These are phyloP conservation scores for Fusarium sarcochroum DNA, from an alignment of 2,329 filamentous ascomycete genomes.

Conservation along the genomic window DNA sequence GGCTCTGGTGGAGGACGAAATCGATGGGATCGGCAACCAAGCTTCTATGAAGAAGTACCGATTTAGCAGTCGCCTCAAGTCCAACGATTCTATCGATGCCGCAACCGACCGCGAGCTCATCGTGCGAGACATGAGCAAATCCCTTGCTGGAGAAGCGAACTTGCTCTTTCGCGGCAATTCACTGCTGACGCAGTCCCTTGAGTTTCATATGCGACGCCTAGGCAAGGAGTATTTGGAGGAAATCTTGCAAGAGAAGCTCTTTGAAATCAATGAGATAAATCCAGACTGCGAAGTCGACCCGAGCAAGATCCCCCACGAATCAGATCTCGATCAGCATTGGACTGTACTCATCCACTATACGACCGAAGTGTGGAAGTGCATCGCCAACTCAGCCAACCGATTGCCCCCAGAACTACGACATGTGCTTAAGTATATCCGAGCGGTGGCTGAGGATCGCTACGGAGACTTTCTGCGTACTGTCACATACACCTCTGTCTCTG, in stretches of 20 bases:
- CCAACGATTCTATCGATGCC: constrained; percentile 76
- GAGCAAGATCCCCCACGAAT: constrained; percentile 73
- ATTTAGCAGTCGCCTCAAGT: constrained; percentile 79
- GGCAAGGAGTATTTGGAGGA: constrained; percentile 95
- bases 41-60: constrained; percentile 80
- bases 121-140: constrained; percentile 83
- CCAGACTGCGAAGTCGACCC: constrained; percentile 97
- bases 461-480: constrained; percentile 92
- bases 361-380: constrained; percentile 87
- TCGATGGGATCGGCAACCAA: constrained; percentile 91
- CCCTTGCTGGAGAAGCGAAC: constrained; percentile 89
- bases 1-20: constrained; percentile 94
- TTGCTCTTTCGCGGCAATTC: constrained; percentile 96
- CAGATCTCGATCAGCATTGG: constrained; percentile 90
- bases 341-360: constrained; percentile 80
- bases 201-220: constrained; percentile 94
- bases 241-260: constrained; percentile 85
- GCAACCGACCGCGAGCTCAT: constrained; percentile 77
- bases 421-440: constrained; percentile 90
- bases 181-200: constrained; percentile 90
- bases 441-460: constrained; percentile 94
- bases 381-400: constrained; percentile 79
- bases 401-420: constrained; percentile 86
- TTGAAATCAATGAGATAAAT: constrained; percentile 90
- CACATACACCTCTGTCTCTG: constrained; percentile 93